phyloP scores from a whole-genome alignment of 1,284 basidiomycete genomes.

The Pyrrhoderma lamaoense region DNA sequence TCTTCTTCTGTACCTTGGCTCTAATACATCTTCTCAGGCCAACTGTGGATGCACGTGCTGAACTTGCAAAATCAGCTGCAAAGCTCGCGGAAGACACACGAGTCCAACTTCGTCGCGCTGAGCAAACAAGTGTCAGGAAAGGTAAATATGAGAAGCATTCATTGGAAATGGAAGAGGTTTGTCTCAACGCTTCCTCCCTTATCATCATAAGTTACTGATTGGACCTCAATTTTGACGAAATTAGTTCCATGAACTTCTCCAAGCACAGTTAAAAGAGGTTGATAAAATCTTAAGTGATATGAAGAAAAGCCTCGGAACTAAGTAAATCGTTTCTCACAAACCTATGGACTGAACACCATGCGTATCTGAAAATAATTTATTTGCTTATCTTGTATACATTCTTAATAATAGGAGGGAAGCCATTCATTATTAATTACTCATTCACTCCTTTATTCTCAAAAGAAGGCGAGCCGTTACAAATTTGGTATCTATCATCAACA shows the following conservation, averaged over 20 bases:
- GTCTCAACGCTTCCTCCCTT: conserved; percentile 17
- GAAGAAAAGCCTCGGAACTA: conserved; percentile 47
- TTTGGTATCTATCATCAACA: too few relatives aligned
- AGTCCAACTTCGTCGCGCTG: conserved; percentile 61
- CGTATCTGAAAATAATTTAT: too few relatives aligned
- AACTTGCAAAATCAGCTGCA: conserved; percentile 45
- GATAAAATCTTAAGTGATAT: conserved; percentile 56
- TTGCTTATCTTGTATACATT: too few relatives aligned
- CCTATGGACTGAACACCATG: too few relatives aligned
- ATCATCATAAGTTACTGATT: background rate
- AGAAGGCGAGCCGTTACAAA: too few relatives aligned
- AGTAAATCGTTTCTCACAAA: background rate
- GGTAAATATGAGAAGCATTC: conserved; percentile 63
- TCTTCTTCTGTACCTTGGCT: background rate
- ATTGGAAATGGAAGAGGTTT: conserved; percentile 56
- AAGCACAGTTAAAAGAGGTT: conserved; percentile 52
- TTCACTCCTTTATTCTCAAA: too few relatives aligned
- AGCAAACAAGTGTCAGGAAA: conserved; percentile 57
- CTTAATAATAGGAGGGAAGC: too few relatives aligned
- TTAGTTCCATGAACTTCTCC: conserved; percentile 66
- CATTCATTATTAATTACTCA: too few relatives aligned
- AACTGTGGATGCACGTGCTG: conserved; percentile 60
- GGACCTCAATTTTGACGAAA: background rate
- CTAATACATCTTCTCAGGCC: conserved; percentile 38
- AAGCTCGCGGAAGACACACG: conserved; percentile 69